phyloP scores from a whole-genome alignment of 805 yeast genomes.

The Brettanomyces custersianus region DNA sequence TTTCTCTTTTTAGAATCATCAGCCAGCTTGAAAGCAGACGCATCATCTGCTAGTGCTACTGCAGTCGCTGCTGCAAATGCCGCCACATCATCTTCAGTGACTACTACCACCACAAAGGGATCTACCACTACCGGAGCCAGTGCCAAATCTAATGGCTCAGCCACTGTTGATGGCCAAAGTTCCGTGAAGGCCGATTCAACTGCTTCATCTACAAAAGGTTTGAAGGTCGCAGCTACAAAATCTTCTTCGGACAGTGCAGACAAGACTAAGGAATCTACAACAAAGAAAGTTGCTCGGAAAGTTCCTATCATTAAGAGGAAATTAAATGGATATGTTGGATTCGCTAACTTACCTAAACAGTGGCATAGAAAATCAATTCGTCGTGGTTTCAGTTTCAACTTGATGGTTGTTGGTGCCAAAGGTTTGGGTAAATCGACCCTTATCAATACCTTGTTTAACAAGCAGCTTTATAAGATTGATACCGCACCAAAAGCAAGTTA shows the following conservation, averaged over 20 bases:
- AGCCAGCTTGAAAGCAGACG: neutral
- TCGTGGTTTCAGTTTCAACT: conserved; percentile 81
- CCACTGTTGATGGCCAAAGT: neutral
- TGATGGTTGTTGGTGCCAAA: conserved; percentile 84
- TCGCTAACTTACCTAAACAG: conserved; percentile 95
- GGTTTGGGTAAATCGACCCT: conserved; percentile 93
- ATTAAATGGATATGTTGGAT: conserved; percentile 89
- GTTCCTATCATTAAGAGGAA: conserved; percentile 58
- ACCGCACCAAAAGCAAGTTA: conserved; percentile 19
- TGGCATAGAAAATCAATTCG: conserved; percentile 94
- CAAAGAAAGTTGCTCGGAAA: neutral
- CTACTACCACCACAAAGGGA: neutral
- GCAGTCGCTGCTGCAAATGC: conserved; percentile 2
- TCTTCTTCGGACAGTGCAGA: no score
- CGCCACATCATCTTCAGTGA: neutral
- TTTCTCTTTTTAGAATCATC: neutral
- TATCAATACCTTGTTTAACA: conserved; percentile 81
- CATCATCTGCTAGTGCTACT: neutral
- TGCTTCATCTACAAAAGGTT: conserved; percentile 1
- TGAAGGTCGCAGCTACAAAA: conserved; percentile 6
- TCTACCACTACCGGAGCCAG: no score
- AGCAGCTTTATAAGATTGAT: conserved; percentile 39
- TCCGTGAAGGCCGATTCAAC: neutral
- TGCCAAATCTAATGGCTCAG: conserved; percentile 1
- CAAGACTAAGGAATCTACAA: conserved; percentile 48